A percentile compares a stretch with the other conserved stretches of the same genome.
phyloP scores from a whole-genome alignment of 2,329 filamentous ascomycete genomes.

The Aspergillus jensenii region DNA sequence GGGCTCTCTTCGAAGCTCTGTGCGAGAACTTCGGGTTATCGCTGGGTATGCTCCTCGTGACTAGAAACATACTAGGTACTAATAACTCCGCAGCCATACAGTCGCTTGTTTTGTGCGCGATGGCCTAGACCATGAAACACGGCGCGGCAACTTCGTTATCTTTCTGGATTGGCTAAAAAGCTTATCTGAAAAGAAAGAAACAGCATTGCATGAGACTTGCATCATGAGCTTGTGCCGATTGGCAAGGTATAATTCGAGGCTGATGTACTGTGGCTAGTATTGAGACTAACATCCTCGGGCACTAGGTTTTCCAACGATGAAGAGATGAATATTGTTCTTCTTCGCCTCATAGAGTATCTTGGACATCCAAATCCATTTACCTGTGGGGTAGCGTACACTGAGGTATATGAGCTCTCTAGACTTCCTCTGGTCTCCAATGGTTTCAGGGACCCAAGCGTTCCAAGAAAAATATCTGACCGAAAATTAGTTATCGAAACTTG shows the following conservation, averaged over 20 bases:
- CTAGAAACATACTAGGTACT: slow-evolving; percentile 1
- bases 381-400: slow-evolving; percentile 78
- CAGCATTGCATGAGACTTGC: slow-evolving; percentile 75
- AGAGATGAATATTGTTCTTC: slow-evolving; percentile 80
- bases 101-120: slow-evolving; percentile 65
- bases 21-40: slow-evolving; percentile 79
- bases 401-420: slow-evolving; percentile 50
- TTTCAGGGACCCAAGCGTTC: neutral
- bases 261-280: neutral
- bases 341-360: slow-evolving; percentile 82
- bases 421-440: neutral
- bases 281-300: slow-evolving; percentile 13
- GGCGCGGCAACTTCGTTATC: slow-evolving; percentile 65
- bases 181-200: slow-evolving; percentile 67
- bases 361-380: slow-evolving; percentile 79
- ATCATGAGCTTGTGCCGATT: slow-evolving; percentile 85
- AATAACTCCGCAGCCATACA: slow-evolving; percentile 51
- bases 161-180: slow-evolving; percentile 70
- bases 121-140: slow-evolving; percentile 47
- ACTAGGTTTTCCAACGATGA: slow-evolving; percentile 69
- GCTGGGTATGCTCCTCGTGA: slow-evolving; percentile 56
- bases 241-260: slow-evolving; percentile 57
- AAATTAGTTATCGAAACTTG: slow-evolving; percentile 65
- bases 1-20: slow-evolving; percentile 75
- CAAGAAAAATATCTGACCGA: neutral